Evolutionary conservation across 257 asterid species (phyloP).

Genomic region (Forsythia suspensa): DNA sequence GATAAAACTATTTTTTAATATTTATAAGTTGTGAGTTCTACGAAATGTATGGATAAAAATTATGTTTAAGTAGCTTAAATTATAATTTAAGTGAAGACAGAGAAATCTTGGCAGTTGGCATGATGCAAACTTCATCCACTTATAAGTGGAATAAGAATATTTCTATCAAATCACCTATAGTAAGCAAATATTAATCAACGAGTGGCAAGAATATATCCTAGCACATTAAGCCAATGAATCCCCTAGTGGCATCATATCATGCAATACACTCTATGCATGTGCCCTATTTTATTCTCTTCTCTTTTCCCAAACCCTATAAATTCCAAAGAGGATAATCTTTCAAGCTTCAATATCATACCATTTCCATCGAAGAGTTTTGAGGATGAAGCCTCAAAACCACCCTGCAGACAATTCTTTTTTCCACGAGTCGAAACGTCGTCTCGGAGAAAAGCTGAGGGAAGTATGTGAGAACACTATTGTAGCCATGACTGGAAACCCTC

Average conservation of each 20-base stretch:
- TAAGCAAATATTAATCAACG: slow-evolving; percentile 23
- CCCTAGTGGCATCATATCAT: not conserved
- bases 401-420: slow-evolving; percentile 26
- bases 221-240: not conserved
- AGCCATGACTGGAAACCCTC: slow-evolving; percentile 15
- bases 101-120: too few species aligned
- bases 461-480: slow-evolving; percentile 8
- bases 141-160: slow-evolving; percentile 19
- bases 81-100: too few species aligned
- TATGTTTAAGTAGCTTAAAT: too few species aligned
- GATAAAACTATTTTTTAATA: too few species aligned
- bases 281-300: not conserved
- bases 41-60: too few species aligned
- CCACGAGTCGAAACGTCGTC: slow-evolving; percentile 22
- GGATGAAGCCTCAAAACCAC: slow-evolving; percentile 43
- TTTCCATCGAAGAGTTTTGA: not conserved
- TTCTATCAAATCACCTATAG: slow-evolving; percentile 18
- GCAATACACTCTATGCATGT: not conserved
- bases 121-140: not conserved
- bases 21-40: too few species aligned
- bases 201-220: slow-evolving; percentile 22
- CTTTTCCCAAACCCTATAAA: slow-evolving; percentile 30
- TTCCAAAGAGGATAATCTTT: slow-evolving; percentile 8
- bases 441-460: slow-evolving; percentile 29
- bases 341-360: slow-evolving; percentile 21